Evolutionary conservation across 108 stramenopile species (phyloP), one percentile per base, ranked within the genome.

Genomic region (Nitzschia palea): DNA sequence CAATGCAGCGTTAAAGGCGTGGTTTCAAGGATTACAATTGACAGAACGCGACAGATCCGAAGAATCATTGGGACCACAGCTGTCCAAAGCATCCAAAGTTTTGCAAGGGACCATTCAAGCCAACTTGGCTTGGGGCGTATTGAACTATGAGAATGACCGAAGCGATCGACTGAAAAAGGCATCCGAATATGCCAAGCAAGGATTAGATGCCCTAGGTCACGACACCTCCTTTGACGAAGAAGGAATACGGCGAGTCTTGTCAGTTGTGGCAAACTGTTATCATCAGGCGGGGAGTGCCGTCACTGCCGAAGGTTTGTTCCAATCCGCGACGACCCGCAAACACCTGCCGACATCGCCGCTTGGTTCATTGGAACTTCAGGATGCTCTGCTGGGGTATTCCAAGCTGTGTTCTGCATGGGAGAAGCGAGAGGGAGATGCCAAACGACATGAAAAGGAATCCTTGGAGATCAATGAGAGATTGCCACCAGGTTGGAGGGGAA

Each of bases 291-390:
- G 84, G 29, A 71, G 76, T 26, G 86, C 93, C 27, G 88, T 94
- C 26, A 94, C 90, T 4, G 78, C 93, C 25, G 93, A 94, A 67
- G 93, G 93, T 36, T 51, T 94, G 32, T 88, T 91, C 37, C 86
- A 88, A 78, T 82, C 86, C 18, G 88, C 93, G 28, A 64, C 79
- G 12, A 85, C 87, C 32, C 33, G 31, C 32, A 64, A 70, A 71
- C 25, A 27, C 1, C 20, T 64, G 25, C 64, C 54, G 17, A 3
- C 25, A 15, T 36, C 68, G 15, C 40, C 74, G 14, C 20, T 77
- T 12, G 27, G 71, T n/a, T 35, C 65, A 42, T 43, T 87, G 70
- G 72, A 83, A 77, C 79, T 82, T n/a, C 71, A 75, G 20, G 86
- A 82, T 54, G 84, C 88, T 9, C 68, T 65, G 26, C 53, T 62